Evolutionary conservation across 1,284 basidiomycete species (phyloP).

Genomic region (Tremellales sp.): DNA sequence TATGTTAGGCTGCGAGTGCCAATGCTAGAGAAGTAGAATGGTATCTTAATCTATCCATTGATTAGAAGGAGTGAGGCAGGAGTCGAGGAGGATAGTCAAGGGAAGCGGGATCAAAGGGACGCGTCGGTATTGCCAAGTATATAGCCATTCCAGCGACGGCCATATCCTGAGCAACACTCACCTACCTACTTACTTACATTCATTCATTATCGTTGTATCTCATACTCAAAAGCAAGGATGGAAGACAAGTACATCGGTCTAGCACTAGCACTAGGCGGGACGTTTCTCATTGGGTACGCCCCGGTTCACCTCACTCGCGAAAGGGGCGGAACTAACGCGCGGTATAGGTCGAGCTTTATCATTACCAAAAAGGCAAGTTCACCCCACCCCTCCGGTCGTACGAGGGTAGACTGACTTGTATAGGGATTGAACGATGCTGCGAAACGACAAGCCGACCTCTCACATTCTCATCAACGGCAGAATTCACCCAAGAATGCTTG

Average conservation of each 20-base stretch:
- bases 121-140: too few relatives aligned
- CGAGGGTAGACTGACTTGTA: neutral
- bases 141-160: too few relatives aligned
- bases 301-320: neutral
- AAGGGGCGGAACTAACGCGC: neutral
- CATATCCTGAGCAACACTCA: too few relatives aligned
- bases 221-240: constrained; percentile 55
- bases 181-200: too few relatives aligned
- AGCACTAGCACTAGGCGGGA: constrained; percentile 73
- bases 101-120: too few relatives aligned
- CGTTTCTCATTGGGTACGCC: constrained; percentile 68
- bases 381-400: neutral
- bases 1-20: too few relatives aligned
- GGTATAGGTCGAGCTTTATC: constrained; percentile 81
- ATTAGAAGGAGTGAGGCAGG: too few relatives aligned
- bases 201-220: too few relatives aligned
- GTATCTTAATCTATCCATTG: too few relatives aligned
- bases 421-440: constrained; percentile 80
- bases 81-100: too few relatives aligned
- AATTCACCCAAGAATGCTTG: constrained; percentile 59
- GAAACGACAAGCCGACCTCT: constrained; percentile 59
- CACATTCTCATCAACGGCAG: constrained; percentile 58
- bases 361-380: constrained; percentile 86
- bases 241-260: constrained; percentile 92
- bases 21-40: too few relatives aligned